These are phyloP conservation scores for Alternaria tenuissima DNA, from an alignment of 2,329 filamentous ascomycete genomes.

Conservation along the genomic window DNA sequence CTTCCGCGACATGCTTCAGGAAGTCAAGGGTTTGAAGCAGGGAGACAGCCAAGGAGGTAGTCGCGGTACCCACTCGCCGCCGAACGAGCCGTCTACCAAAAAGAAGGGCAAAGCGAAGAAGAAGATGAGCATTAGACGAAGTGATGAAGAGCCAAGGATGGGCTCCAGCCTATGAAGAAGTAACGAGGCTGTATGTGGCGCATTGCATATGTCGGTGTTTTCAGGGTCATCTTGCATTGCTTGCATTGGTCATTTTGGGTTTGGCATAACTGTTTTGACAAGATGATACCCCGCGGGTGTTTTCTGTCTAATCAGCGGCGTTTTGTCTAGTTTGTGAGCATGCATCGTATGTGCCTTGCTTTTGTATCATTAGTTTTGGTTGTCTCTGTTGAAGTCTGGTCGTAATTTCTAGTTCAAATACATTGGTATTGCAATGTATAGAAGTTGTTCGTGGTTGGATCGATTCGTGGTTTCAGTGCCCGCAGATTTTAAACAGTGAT, in stretches of 20 bases:
- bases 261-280: slow-evolving; percentile 13
- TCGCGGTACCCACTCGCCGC: slow-evolving; percentile 39
- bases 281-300: slow-evolving; percentile 12
- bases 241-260: slow-evolving; percentile 2
- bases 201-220: slow-evolving; percentile 19
- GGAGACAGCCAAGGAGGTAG: slow-evolving; percentile 38
- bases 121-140: slow-evolving; percentile 28
- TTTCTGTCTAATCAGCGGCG: slow-evolving; percentile 8
- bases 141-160: slow-evolving; percentile 32
- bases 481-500: no score
- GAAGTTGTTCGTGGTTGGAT: background rate
- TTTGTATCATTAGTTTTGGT: slow-evolving; percentile 2
- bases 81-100: slow-evolving; percentile 33
- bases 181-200: background rate
- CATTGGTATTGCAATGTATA: background rate
- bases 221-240: slow-evolving; percentile 7
- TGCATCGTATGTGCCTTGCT: background rate
- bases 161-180: slow-evolving; percentile 37
- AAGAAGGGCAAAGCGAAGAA: slow-evolving; percentile 46
- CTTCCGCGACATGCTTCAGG: slow-evolving; percentile 84
- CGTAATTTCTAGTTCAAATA: slow-evolving; percentile 6
- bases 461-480: no score
- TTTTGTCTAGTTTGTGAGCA: background rate
- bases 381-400: background rate
- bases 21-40: slow-evolving; percentile 72